Conservation (phyloP, 306 rosid species). For the Trifolium pratense region DNA sequence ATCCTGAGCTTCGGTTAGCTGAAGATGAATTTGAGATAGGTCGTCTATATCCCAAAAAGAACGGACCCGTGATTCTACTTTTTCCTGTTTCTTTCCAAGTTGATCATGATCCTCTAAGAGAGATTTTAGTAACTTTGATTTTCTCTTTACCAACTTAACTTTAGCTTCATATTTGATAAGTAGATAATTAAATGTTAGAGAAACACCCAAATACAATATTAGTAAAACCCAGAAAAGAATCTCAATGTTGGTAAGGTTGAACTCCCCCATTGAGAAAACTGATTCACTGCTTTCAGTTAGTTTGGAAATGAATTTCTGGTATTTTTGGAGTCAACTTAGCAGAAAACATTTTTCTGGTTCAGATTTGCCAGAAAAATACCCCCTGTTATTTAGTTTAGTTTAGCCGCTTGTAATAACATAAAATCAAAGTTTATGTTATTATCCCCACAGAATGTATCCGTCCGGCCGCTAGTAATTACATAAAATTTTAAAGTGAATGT, state of each 20-base stretch:
- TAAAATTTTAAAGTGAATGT: too few relatives aligned
- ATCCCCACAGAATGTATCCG: too few relatives aligned
- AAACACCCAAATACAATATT: neutral
- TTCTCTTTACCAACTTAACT: slow-evolving; percentile 43
- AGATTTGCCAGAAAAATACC: too few relatives aligned
- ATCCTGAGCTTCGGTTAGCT: slow-evolving; percentile 10
- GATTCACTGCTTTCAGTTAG: too few relatives aligned
- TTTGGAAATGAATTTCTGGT: too few relatives aligned
- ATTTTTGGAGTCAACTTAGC: too few relatives aligned
- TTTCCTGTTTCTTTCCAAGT: neutral
- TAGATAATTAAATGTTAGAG: neutral
- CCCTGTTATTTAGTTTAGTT: too few relatives aligned
- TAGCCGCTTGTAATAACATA: too few relatives aligned
- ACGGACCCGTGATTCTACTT: neutral
- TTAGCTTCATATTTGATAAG: slow-evolving; percentile 14
- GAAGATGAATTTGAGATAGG: neutral
- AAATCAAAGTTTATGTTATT: too few relatives aligned
- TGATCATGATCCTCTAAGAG: slow-evolving; percentile 25
- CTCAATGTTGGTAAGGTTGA: neutral
- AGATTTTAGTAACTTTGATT: slow-evolving; percentile 23
- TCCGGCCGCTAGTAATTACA: too few relatives aligned
- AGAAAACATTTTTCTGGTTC: too few relatives aligned
- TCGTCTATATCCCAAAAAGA: slow-evolving; percentile 29
- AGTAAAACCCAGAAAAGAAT: neutral
- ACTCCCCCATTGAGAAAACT: too few relatives aligned